Evolutionary conservation across 768 basidiomycete species (phyloP), one percentile per base, ranked within the genome.

Genomic region (Amanita phalloides): DNA sequence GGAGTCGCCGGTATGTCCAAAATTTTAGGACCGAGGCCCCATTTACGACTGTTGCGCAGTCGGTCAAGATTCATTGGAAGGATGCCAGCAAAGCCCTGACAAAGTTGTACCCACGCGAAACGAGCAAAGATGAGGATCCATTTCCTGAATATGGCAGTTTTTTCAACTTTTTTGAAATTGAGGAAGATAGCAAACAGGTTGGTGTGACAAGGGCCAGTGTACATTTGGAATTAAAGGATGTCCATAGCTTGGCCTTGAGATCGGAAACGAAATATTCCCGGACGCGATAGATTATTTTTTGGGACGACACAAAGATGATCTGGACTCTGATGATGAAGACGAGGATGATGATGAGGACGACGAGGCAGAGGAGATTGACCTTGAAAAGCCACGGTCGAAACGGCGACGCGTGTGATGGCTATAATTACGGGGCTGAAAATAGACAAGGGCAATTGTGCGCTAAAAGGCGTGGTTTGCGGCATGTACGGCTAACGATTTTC

Each of bases 241-340:
- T 45, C 49, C 46, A 51, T 64, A 91, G 89, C 71, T 90, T 59
- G 90, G 86, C 13, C 68, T 79, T 38, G 68, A 70, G 17, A 82
- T 92, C 55, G 84, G 80, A 42, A 83, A 81, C 56, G 89, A 91
- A 53, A 70, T 91, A 10, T 92, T 87, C 74, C 76, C 82, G 0
- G 82, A 88, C 53, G 86, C 84, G 4, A 84, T 89, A 56, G 84
- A 90, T 48, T 87, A 81, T 60, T 92, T 90, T 78, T 70, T 84
- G 46, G 89, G 88, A 26, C 70, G 71, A 17, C 75, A 75, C 6
- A 76, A 72, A 5, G 81, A 80, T 17, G 80, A 82, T 20, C 54
- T 75, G 38, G 83, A 86, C 62, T 77, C 75, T 37, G 82, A 84
- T 32, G 82, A 82, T 11, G 81, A 82, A 41, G 77, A 77, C 28